Evolutionary conservation across 164 flowering plant genomes (phyloP).

Genomic region (Dillenia suffruticosa): DNA sequence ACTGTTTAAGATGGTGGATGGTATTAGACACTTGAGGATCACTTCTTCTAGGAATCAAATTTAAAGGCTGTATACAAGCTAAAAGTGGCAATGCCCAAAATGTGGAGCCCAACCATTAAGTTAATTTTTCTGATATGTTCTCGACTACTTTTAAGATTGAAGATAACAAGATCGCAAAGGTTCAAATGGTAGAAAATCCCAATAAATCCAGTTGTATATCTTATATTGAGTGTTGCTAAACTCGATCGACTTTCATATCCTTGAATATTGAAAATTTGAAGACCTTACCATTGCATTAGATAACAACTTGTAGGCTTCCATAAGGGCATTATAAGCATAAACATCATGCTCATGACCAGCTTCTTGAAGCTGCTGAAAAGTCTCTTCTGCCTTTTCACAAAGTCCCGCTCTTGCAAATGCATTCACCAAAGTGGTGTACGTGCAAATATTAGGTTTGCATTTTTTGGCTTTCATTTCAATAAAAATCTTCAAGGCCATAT

Average conservation of each 20-base stretch:
- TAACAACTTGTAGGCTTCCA: slow-evolving; percentile 85
- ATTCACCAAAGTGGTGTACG: slow-evolving; percentile 78
- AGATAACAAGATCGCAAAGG: too few relatives aligned
- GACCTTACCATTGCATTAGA: not conserved
- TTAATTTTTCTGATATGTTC: too few relatives aligned
- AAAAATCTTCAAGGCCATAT: slow-evolving; percentile 73
- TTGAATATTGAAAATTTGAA: too few relatives aligned
- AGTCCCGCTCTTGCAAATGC: slow-evolving; percentile 91
- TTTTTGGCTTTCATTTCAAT: slow-evolving; percentile 60
- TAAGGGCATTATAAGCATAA: slow-evolving; percentile 89
- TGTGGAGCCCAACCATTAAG: too few relatives aligned
- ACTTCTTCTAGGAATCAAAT: not conserved
- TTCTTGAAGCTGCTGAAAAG: slow-evolving; percentile 83
- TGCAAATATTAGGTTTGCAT: slow-evolving; percentile 81
- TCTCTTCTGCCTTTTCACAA: slow-evolving; percentile 90
- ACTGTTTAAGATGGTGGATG: slow-evolving; percentile 16
- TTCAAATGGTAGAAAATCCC: too few relatives aligned
- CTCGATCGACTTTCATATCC: too few relatives aligned
- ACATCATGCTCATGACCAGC: slow-evolving; percentile 90
- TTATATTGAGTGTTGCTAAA: not conserved
- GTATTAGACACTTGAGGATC: not conserved
- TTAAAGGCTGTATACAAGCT: too few relatives aligned
- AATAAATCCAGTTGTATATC: not conserved
- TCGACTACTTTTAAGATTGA: too few relatives aligned
- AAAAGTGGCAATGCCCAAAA: too few relatives aligned